Base-by-base conservation (phyloP, 2,329 filamentous ascomycete species). In the Beauveria rudraprayagi region DNA sequence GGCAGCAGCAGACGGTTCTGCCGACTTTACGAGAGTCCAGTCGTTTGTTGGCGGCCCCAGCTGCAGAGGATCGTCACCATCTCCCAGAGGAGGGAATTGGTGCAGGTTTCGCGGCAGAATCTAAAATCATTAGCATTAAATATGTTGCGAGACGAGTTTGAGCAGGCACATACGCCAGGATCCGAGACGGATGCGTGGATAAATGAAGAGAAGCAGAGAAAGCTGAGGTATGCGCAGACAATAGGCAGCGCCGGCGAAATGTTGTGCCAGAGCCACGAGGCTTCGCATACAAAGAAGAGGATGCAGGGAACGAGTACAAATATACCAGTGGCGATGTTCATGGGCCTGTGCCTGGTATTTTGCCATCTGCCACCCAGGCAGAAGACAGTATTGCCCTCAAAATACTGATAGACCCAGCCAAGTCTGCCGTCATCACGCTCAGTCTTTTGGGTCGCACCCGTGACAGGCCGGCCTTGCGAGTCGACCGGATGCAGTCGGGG, bases 31-130 rank as follows among this genome's bases (percentile, higher is more conserved):
- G 78, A 96, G 85, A 8, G 90, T 89, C 94, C 94, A 99, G 72
- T 96, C 92, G 56, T 91, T 97, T 7, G 89, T 94, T 1, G 92
- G 86, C 19, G 92, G 93, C 1, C 90, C 91, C 48, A 95, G 76
- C 41, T 85, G 83, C 44, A 97, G 78, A 6, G 92, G 91, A 70
- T 97, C 92, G 43, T 92, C 88, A 66, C 89, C 82, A 53, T 88
- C 84, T 68, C 88, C 84, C 28, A 83, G 73, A 1, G 89, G 86
- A n/a, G 92, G 92, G 71, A 96, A 92, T 48, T 85, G 87, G 70
- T 99, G 93, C 43, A 97, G 78, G 71, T 97, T 96, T 65, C 94
- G 88, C 19, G 94, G 94, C 41, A 97, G 80, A 64, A 97, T 96
- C 91, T 95, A 50, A 3, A 14, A 14, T 3, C 16, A 53, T 66